These are phyloP conservation scores for Dictyostelium intermedium DNA, from an alignment of 78 protist species.

Conservation along the genomic window DNA sequence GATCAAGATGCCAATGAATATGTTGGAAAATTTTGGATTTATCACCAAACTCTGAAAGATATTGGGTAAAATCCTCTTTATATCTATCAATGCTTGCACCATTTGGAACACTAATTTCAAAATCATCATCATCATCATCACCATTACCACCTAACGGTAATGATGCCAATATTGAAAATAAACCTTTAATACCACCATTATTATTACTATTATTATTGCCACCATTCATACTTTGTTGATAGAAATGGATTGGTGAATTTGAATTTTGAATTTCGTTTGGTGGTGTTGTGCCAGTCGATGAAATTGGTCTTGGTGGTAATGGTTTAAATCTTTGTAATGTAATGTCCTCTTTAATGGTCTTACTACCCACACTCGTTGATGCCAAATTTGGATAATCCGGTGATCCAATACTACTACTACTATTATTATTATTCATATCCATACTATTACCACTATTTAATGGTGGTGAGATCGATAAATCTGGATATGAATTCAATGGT, in stretches of 20 bases:
- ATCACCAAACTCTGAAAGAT: slow-evolving; percentile 47
- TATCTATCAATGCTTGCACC: background rate
- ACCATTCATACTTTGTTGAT: background rate
- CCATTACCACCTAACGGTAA: slow-evolving; percentile 12
- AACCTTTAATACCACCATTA: background rate
- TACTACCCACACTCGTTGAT: background rate
- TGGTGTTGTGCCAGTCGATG: background rate
- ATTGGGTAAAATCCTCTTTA: slow-evolving; percentile 17
- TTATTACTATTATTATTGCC: background rate
- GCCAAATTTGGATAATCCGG: background rate
- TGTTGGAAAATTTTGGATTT: slow-evolving; percentile 45
- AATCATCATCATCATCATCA: background rate
- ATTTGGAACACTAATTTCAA: background rate
- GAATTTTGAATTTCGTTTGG: background rate
- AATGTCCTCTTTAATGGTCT: slow-evolving; percentile 44
- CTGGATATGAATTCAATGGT: slow-evolving; percentile 38
- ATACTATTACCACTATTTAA: background rate
- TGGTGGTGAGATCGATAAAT: background rate
- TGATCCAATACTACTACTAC: background rate
- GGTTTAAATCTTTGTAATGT: slow-evolving; percentile 60
- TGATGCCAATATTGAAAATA: slow-evolving; percentile 10
- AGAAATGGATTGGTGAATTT: background rate
- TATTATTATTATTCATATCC: background rate
- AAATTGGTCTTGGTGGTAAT: slow-evolving; percentile 52
- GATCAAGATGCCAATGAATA: slow-evolving; percentile 71